A percentile compares a stretch with the other conserved stretches of the same genome.
Conservation (phyloP, 2,329 filamentous ascomycete genomes). For the Pseudogymnoascus sp. region DNA sequence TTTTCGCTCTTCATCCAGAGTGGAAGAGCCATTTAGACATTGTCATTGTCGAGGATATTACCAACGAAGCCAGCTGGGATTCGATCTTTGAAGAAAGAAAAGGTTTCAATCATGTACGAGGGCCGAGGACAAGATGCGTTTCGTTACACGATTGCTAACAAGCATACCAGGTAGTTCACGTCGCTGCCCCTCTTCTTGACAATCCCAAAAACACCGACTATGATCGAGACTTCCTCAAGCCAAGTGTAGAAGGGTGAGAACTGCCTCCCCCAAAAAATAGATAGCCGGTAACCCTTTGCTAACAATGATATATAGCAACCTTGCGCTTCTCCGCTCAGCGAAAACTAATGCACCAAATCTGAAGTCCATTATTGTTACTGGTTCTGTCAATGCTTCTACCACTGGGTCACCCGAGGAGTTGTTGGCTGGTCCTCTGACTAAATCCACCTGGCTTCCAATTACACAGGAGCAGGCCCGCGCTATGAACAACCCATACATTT, state of each 20-base stretch:
- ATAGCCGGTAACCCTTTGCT: neutral
- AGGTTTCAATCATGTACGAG: conserved; percentile 22
- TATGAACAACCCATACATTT: conserved; percentile 22
- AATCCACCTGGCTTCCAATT: conserved; percentile 22
- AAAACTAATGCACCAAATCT: conserved; percentile 22
- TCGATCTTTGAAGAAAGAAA: conserved; percentile 20
- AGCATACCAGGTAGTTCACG: conserved; percentile 21
- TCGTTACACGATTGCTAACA: neutral
- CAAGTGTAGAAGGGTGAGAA: conserved; percentile 23
- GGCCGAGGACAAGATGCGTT: neutral
- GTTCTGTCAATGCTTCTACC: conserved; percentile 23
- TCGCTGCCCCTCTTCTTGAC: conserved; percentile 27
- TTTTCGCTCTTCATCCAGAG: conserved; percentile 24
- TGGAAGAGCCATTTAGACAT: conserved; percentile 26
- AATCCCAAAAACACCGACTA: conserved; percentile 25
- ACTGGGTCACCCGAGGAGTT: conserved; percentile 22
- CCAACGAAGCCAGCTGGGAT: conserved; percentile 24
- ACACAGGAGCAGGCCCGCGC: conserved; percentile 20
- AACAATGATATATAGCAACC: conserved; percentile 15
- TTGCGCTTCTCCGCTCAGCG: conserved; percentile 25
- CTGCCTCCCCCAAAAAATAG: neutral
- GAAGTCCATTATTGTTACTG: conserved; percentile 27
- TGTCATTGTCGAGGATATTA: conserved; percentile 26
- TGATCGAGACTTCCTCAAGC: conserved; percentile 25
- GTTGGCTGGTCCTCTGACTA: conserved; percentile 18